A percentile compares a stretch with the other conserved stretches of the same genome.
Evolutionary conservation across 2,329 filamentous ascomycete genomes (phyloP).

Genomic region (Lasiodiplodia hormozganensis): DNA sequence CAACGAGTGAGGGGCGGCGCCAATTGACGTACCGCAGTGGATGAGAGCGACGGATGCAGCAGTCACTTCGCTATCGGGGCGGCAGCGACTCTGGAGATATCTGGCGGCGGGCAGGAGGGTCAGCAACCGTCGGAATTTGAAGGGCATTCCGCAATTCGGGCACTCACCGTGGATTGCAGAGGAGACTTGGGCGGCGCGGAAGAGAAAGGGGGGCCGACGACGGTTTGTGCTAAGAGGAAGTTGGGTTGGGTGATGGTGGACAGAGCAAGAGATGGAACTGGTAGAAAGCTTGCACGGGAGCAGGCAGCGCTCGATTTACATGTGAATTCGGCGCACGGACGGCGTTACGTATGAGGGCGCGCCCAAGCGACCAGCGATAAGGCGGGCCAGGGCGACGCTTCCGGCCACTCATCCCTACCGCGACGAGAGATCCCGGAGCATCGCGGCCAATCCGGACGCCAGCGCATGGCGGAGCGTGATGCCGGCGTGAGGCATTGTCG

Average conservation of each 20-base stretch:
- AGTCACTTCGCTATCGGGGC: background rate
- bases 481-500: constrained; percentile 17
- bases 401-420: constrained; percentile 16
- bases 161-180: constrained; percentile 2
- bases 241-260: constrained; percentile 22
- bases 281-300: constrained; percentile 17
- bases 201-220: background rate
- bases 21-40: constrained; percentile 6
- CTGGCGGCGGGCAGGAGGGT: constrained; percentile 19
- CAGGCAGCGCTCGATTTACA: background rate
- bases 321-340: constrained; percentile 20
- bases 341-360: constrained; percentile 19
- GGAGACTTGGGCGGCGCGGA: background rate
- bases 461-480: constrained; percentile 16
- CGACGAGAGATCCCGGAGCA: background rate
- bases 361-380: constrained; percentile 25
- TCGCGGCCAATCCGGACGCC: constrained; percentile 8
- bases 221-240: background rate
- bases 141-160: constrained; percentile 27
- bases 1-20: background rate
- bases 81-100: constrained; percentile 8
- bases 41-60: background rate
- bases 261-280: constrained; percentile 7
- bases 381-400: constrained; percentile 25
- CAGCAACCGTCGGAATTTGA: constrained; percentile 19